Conservation (phyloP, 2,329 filamentous ascomycete genomes). For the Trichoderma cornu-damae region DNA sequence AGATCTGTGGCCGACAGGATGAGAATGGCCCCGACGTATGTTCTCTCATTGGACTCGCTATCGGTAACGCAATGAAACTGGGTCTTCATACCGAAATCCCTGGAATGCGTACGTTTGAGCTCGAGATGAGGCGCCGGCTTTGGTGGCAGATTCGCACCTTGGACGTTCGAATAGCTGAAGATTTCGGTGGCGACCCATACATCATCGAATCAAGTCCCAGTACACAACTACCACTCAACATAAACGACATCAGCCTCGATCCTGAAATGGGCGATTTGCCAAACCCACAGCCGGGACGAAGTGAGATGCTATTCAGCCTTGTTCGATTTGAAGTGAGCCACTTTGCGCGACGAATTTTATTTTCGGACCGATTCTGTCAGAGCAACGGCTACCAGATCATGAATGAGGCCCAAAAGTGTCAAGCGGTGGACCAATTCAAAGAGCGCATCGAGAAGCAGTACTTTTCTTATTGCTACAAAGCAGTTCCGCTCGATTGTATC, state of each 20-base stretch:
- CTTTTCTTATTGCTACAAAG: background rate
- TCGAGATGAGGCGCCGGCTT: slow-evolving; percentile 48
- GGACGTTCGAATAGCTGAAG: slow-evolving; percentile 47
- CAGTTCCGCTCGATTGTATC: background rate
- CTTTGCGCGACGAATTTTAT: slow-evolving; percentile 4
- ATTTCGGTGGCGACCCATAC: slow-evolving; percentile 39
- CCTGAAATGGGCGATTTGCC: background rate
- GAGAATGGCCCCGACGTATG: slow-evolving; percentile 15
- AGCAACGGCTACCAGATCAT: background rate
- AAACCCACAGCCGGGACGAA: background rate
- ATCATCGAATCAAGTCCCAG: slow-evolving; percentile 10
- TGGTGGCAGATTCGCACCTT: slow-evolving; percentile 51
- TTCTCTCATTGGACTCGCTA: slow-evolving; percentile 18
- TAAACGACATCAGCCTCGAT: background rate
- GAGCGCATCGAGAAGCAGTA: slow-evolving; percentile 11
- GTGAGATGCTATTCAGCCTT: slow-evolving; percentile 21
- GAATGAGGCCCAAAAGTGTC: background rate
- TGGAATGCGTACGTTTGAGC: slow-evolving; percentile 44
- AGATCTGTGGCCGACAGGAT: slow-evolving; percentile 14
- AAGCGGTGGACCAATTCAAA: background rate
- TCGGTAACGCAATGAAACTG: slow-evolving; percentile 21
- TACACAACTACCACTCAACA: slow-evolving; percentile 8
- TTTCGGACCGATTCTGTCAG: slow-evolving; percentile 15
- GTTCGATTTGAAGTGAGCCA: slow-evolving; percentile 19
- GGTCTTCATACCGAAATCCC: slow-evolving; percentile 24